Evolutionary conservation across 345 rosid species (phyloP).

Genomic region (Gynandropsis gynandra): DNA sequence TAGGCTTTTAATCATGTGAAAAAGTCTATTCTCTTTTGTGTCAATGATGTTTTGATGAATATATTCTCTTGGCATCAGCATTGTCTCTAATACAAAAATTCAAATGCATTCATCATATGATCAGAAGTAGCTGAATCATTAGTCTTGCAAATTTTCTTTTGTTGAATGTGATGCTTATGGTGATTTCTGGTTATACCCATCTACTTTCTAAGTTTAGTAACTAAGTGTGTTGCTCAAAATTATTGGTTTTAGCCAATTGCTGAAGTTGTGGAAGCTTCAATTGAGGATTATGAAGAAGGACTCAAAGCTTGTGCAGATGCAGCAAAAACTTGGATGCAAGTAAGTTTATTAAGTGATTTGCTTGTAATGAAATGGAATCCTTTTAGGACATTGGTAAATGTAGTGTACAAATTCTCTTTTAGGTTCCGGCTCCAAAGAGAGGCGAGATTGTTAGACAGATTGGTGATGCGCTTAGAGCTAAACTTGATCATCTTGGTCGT

Average conservation of each 20-base stretch:
- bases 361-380: background rate
- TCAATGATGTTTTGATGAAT: too few relatives aligned
- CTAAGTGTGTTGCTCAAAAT: background rate
- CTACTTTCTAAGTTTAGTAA: background rate
- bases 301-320: constrained; percentile 81
- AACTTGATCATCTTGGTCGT: constrained; percentile 73
- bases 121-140: too few relatives aligned
- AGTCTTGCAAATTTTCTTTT: too few relatives aligned
- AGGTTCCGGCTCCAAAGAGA: constrained; percentile 98
- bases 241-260: constrained; percentile 49
- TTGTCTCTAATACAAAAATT: too few relatives aligned
- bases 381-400: background rate
- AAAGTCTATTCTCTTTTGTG: too few relatives aligned
- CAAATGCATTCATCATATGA: too few relatives aligned
- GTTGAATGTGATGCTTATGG: too few relatives aligned
- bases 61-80: too few relatives aligned
- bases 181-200: too few relatives aligned
- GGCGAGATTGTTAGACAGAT: constrained; percentile 96
- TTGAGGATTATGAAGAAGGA: constrained; percentile 79
- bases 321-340: constrained; percentile 84
- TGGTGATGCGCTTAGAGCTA: constrained; percentile 79
- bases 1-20: background rate
- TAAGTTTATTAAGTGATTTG: constrained; percentile 4
- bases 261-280: constrained; percentile 68
- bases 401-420: background rate